phyloP scores from a whole-genome alignment of 192 early-diverging fungal species.

The Coemansia sp. region DNA sequence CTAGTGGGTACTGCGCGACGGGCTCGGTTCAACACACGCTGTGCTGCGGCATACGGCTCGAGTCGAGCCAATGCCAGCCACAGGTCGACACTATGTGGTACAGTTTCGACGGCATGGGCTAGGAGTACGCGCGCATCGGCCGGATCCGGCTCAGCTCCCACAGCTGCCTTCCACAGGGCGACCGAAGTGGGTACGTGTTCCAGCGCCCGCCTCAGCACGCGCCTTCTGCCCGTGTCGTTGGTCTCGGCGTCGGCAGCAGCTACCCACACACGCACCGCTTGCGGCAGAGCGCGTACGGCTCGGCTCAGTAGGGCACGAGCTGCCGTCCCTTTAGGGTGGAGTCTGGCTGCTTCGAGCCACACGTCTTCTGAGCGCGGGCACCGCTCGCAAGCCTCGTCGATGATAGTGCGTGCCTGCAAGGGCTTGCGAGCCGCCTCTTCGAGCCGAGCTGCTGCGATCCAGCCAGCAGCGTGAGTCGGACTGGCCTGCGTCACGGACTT shows the following conservation, averaged over 20 bases:
- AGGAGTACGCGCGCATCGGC: conserved; percentile 90
- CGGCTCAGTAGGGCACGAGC: conserved; percentile 91
- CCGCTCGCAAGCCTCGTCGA: conserved; percentile 90
- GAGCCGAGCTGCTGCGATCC: conserved; percentile 96
- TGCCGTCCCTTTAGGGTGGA: conserved; percentile 71
- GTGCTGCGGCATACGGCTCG: conserved; percentile 87
- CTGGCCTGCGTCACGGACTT: conserved; percentile 91
- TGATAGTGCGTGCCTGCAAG: conserved; percentile 79
- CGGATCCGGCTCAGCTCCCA: conserved; percentile 89
- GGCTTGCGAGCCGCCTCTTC: conserved; percentile 92
- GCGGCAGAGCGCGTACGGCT: conserved; percentile 86
- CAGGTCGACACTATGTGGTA: conserved; percentile 86
- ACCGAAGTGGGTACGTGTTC: conserved; percentile 94
- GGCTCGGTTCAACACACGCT: conserved; percentile 89
- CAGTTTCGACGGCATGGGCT: conserved; percentile 91
- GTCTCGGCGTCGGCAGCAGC: conserved; percentile 85
- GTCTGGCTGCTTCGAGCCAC: conserved; percentile 94
- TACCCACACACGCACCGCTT: conserved; percentile 93
- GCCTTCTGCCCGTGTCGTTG: conserved; percentile 59
- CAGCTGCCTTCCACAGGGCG: conserved; percentile 89
- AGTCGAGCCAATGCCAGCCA: conserved; percentile 96
- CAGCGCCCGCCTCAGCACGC: conserved; percentile 85
- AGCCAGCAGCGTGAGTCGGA: conserved; percentile 95
- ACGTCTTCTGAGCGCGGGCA: conserved; percentile 95
- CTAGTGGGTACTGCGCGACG: conserved; percentile 80